A percentile compares a stretch with the other conserved stretches of the same genome.
Evolutionary conservation across 2,329 filamentous ascomycete genomes (phyloP).

Genomic region (Colletotrichum gigasporum): DNA sequence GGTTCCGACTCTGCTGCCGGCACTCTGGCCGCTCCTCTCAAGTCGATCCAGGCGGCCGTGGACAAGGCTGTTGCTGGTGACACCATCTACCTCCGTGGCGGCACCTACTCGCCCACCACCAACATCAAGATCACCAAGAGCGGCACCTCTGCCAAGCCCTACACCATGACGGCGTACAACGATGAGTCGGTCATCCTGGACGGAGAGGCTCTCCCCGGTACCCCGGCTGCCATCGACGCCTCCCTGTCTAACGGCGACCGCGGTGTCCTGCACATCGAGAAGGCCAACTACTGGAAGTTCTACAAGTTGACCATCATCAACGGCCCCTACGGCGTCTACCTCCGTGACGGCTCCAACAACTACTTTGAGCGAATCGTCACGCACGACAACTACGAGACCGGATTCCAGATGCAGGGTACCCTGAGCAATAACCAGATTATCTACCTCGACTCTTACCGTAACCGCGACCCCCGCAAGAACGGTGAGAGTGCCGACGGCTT

Average conservation of each 20-base stretch:
- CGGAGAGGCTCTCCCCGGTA: constrained; percentile 50
- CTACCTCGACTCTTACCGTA: constrained; percentile 54
- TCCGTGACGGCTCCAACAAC: constrained; percentile 46
- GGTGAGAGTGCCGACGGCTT: constrained; percentile 61
- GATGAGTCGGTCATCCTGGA: constrained; percentile 56
- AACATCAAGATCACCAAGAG: constrained; percentile 59
- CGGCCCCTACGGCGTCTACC: constrained; percentile 48
- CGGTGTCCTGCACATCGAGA: constrained; percentile 57
- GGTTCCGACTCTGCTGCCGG: constrained; percentile 50
- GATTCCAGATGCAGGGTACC: constrained; percentile 46
- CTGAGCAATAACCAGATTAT: constrained; percentile 49
- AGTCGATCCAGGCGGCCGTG: constrained; percentile 57
- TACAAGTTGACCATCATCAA: constrained; percentile 49
- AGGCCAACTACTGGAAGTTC: constrained; percentile 46
- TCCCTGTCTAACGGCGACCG: constrained; percentile 51
- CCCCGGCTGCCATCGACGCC: constrained; percentile 51
- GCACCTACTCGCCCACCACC: constrained; percentile 50
- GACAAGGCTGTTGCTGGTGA: constrained; percentile 55
- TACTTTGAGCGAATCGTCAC: constrained; percentile 47
- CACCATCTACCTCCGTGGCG: constrained; percentile 45
- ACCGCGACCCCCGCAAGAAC: constrained; percentile 59
- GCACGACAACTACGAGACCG: constrained; percentile 49
- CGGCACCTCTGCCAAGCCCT: constrained; percentile 49
- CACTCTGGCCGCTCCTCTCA: constrained; percentile 49
- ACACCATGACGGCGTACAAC: constrained; percentile 52